Conservation (phyloP, 106 monocot species). For the Dactylorhiza incarnata region DNA sequence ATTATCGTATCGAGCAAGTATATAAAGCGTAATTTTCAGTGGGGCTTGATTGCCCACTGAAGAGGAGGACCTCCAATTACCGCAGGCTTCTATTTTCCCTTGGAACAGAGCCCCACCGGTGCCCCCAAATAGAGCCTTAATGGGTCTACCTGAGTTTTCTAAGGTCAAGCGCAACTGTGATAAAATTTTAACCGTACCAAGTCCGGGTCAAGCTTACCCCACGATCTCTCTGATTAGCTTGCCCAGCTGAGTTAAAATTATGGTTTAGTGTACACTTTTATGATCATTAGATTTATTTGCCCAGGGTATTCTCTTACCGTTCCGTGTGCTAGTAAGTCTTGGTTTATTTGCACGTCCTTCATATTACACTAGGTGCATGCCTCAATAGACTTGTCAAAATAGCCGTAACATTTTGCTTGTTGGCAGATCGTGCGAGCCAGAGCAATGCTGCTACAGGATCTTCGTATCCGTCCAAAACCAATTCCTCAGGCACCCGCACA, state of each 20-base stretch:
- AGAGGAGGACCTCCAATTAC: too few relatives aligned
- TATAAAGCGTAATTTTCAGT: too few relatives aligned
- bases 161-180: neutral
- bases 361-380: neutral
- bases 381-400: neutral
- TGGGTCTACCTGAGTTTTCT: neutral
- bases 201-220: neutral
- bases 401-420: neutral
- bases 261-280: neutral
- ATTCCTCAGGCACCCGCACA: neutral
- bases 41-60: too few relatives aligned
- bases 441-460: slow-evolving; percentile 20
- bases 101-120: too few relatives aligned
- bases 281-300: neutral
- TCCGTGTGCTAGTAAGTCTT: neutral
- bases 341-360: neutral
- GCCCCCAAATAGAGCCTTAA: neutral
- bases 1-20: too few relatives aligned
- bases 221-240: neutral
- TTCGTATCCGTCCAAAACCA: slow-evolving; percentile 8
- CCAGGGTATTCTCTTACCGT: neutral
- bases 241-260: neutral
- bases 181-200: neutral
- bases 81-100: too few relatives aligned
- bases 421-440: slow-evolving; percentile 22